A percentile compares a stretch with the other conserved stretches of the same genome.
Conservation (phyloP, 345 rosid genomes). For the Sisymbrium irio region DNA sequence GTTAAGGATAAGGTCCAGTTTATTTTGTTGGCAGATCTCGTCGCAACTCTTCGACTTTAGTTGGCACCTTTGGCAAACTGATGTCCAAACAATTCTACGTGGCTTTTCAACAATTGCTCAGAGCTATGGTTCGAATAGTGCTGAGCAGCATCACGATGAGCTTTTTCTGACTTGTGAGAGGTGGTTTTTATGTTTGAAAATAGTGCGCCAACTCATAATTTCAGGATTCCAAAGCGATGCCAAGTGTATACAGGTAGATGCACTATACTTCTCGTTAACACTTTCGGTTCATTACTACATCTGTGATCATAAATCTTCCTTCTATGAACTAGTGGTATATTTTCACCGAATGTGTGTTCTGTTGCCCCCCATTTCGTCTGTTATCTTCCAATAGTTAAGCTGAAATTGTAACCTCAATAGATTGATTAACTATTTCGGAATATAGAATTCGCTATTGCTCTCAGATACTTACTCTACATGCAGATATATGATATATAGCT, state of each 20-base stretch:
- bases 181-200: conserved; percentile 91
- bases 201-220: conserved; percentile 72
- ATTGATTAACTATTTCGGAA: not conserved
- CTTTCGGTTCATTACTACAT: not conserved
- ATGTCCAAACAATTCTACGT: conserved; percentile 74
- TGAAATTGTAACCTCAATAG: conserved; percentile 10
- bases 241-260: conserved; percentile 67
- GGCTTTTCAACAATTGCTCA: conserved; percentile 68
- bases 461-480: not conserved
- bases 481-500: conserved; percentile 13
- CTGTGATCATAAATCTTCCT: conserved; percentile 8
- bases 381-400: not conserved
- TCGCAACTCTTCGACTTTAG: conserved; percentile 77
- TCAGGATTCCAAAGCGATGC: conserved; percentile 93
- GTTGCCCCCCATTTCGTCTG: not conserved
- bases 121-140: conserved; percentile 50
- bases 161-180: conserved; percentile 82
- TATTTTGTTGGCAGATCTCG: conserved; percentile 67
- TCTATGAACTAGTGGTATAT: conserved; percentile 8
- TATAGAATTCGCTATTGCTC: not conserved
- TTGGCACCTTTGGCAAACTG: conserved; percentile 97
- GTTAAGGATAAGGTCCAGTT: conserved; percentile 31
- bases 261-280: not conserved
- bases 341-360: not conserved
- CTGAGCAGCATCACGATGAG: conserved; percentile 69